Evolutionary conservation across 495 filamentous ascomycete genomes (phyloP).

Genomic region (Mytilinidion resinicola): DNA sequence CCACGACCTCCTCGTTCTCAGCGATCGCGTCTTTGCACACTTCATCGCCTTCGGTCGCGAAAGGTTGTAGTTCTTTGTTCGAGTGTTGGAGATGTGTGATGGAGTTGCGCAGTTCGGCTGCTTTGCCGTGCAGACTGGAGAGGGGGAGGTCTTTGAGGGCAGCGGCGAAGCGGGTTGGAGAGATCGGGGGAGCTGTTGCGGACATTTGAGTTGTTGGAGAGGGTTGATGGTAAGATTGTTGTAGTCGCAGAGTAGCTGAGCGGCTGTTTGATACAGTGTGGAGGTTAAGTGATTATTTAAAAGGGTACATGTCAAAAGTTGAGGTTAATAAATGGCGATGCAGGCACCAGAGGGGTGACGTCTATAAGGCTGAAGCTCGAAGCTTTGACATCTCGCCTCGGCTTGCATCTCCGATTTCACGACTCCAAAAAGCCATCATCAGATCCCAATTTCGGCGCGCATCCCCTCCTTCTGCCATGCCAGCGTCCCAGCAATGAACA

Average conservation of each 20-base stretch:
- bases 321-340: too few species aligned
- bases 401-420: background rate
- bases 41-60: conserved; percentile 49
- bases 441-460: background rate
- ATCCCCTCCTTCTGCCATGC: background rate
- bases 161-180: conserved; percentile 57
- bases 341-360: too few species aligned
- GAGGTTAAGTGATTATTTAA: background rate
- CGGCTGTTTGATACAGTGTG: background rate
- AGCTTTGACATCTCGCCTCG: too few species aligned
- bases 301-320: background rate
- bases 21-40: conserved; percentile 62
- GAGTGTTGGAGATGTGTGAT: conserved; percentile 75
- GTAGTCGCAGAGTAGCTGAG: background rate
- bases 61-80: conserved; percentile 50
- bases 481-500: conserved; percentile 26
- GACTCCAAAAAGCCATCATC: conserved; percentile 2
- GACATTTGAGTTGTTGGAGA: conserved; percentile 35
- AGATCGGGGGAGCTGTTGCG: conserved; percentile 49
- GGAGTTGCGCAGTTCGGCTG: conserved; percentile 72
- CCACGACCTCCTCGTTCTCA: conserved; percentile 73
- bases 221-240: background rate
- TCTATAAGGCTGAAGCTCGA: conserved; percentile 2
- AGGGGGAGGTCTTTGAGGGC: conserved; percentile 69
- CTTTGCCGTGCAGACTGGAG: conserved; percentile 68